Percentiles rank a stretch among this genome's conserved stretches.
phyloP scores from a whole-genome alignment of 805 yeast genomes.

The Nakazawaea populi region DNA sequence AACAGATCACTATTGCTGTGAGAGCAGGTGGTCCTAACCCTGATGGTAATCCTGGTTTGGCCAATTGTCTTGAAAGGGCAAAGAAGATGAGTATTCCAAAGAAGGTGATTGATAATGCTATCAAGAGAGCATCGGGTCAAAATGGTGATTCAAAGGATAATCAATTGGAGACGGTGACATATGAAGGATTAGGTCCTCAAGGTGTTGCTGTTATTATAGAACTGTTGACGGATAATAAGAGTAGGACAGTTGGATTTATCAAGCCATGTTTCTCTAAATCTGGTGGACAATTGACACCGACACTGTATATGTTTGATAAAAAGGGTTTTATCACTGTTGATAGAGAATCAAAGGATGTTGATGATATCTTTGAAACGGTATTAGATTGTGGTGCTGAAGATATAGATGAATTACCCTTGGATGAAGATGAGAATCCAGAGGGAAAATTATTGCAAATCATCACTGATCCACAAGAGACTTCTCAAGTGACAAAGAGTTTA shows the following conservation, averaged over 20 bases:
- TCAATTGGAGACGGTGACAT: slow-evolving; percentile 49
- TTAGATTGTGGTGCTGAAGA: slow-evolving; percentile 80
- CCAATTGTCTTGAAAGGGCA: slow-evolving; percentile 75
- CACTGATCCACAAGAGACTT: slow-evolving; percentile 61
- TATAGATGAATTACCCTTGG: slow-evolving; percentile 46
- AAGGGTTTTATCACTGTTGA: slow-evolving; percentile 67
- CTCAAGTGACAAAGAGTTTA: slow-evolving; percentile 52
- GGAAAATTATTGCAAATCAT: slow-evolving; percentile 39
- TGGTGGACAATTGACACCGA: slow-evolving; percentile 70
- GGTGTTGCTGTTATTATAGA: slow-evolving; percentile 84
- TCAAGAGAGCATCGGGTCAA: slow-evolving; percentile 78
- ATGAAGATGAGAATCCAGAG: slow-evolving; percentile 33
- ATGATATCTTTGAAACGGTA: slow-evolving; percentile 67
- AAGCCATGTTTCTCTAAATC: slow-evolving; percentile 69
- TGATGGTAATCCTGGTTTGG: slow-evolving; percentile 50
- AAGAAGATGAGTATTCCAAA: slow-evolving; percentile 71
- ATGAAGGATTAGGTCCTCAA: slow-evolving; percentile 91
- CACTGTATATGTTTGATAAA: slow-evolving; percentile 69
- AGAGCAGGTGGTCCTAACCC: slow-evolving; percentile 69
- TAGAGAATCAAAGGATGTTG: slow-evolving; percentile 37
- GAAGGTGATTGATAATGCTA: slow-evolving; percentile 80
- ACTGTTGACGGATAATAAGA: slow-evolving; percentile 84
- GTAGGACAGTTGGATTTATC: slow-evolving; percentile 71
- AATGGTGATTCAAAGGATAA: slow-evolving; percentile 37
- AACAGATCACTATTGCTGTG: slow-evolving; percentile 70